Base-by-base conservation (phyloP, 768 basidiomycete species). In the Russula emetica region DNA sequence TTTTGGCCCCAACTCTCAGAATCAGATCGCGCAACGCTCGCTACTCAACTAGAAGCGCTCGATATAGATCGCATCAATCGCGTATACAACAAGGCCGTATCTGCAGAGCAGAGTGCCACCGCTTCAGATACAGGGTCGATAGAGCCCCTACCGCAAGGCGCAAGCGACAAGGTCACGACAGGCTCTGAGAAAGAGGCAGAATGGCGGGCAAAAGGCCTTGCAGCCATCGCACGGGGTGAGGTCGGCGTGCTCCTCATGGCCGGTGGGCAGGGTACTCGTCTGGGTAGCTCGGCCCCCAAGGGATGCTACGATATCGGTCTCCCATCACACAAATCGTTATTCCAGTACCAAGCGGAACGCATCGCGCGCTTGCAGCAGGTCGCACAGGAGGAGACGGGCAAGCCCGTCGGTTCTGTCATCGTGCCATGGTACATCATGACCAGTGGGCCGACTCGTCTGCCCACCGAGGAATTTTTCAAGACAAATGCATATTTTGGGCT, bases 391-490 rank as follows among this genome's bases (percentile, higher is more conserved):
- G 77, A 83, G 65, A 73, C 70, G 55, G 72, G 75, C 44, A 85
- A 85, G 70, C 75, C 82, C 18, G 72, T 76, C 20, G 84, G 82
- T 55, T 82, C 84, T 1, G 90, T 92, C 58, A 74, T 84, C 58
- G 85, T 98, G 61, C 92, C 92, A 42, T 98, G 97, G 97, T 98
- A 98, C 77, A 86, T 99, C 71, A 99, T 99, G 97, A 98, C 96
- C 61, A 94, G 92, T 72, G 95, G 95, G 26, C 97, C 96, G 44
- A 99, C 97, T 40, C 85, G 94, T 68, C 79, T 76, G 45, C 90
- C 88, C 40, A 98, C 97, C 26, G 90, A 92, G 74, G 77, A 77
- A 30, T 98, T 88, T 80, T 98, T 98, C 77, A 78, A 77, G 66
- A 78, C 83, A 64, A 82, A 94, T 76, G 74, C 75, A 3, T 90